Percentiles rank a stretch among this genome's conserved stretches.
These are phyloP conservation scores for Ogataea henricii DNA, from an alignment of 805 yeast species.

Conservation along the genomic window DNA sequence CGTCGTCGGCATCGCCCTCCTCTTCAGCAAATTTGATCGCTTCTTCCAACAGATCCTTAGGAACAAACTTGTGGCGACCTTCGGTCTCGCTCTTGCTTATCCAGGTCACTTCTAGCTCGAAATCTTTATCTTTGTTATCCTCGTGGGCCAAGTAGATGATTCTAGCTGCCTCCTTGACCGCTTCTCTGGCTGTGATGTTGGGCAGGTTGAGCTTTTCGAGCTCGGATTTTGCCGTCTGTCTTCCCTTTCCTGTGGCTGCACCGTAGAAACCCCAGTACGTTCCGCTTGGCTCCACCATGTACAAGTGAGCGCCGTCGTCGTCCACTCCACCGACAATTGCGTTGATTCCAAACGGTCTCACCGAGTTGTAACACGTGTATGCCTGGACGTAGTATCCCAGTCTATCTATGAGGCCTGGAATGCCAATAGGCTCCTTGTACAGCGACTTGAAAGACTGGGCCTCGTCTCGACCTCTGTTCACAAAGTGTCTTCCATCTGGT, in stretches of 20 bases:
- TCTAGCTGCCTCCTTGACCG: constrained; percentile 90
- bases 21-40: constrained; percentile 84
- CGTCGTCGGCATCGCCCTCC: constrained; percentile 71
- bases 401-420: constrained; percentile 82
- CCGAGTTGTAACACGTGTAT: constrained; percentile 93
- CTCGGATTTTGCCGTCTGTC: constrained; percentile 97
- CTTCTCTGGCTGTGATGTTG: constrained; percentile 71
- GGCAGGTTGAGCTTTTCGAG: constrained; percentile 84
- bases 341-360: constrained; percentile 95
- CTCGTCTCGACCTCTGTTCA: constrained; percentile 89
- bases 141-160: constrained; percentile 94
- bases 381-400: constrained; percentile 92
- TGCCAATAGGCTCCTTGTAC: constrained; percentile 75
- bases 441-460: constrained; percentile 73
- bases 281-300: constrained; percentile 98
- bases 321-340: constrained; percentile 94
- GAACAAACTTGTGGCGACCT: constrained; percentile 79
- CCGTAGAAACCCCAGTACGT: constrained; percentile 96
- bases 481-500: constrained; percentile 96
- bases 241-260: constrained; percentile 97
- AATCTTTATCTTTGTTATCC: constrained; percentile 96
- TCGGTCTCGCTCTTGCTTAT: constrained; percentile 71
- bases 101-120: constrained; percentile 95
- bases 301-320: constrained; percentile 79
- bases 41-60: constrained; percentile 75